These are phyloP conservation scores for Cordyceps farinosa DNA, from an alignment of 2,329 filamentous ascomycete genomes.

Conservation along the genomic window DNA sequence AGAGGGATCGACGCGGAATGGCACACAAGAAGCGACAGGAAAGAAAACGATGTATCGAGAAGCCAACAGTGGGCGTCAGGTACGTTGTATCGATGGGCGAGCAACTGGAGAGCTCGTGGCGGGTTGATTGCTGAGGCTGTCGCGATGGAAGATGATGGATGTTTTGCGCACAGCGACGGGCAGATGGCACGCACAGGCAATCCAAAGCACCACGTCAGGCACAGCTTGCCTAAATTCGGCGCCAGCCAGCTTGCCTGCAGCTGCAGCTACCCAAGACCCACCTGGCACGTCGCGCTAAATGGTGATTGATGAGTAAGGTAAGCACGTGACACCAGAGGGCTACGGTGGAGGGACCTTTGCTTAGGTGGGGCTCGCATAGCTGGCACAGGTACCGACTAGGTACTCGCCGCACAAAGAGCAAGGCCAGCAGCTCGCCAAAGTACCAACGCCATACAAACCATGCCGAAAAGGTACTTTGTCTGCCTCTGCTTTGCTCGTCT, in stretches of 20 bases:
- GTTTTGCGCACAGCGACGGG: slow-evolving; percentile 26
- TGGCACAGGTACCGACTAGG: not conserved
- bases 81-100: slow-evolving; percentile 14
- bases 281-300: not conserved
- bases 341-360: not conserved
- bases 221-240: slow-evolving; percentile 34
- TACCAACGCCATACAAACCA: not conserved
- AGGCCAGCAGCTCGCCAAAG: not conserved
- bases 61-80: not conserved
- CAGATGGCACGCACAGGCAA: slow-evolving; percentile 26
- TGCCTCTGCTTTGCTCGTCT: not conserved
- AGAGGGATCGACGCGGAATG: not conserved
- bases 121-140: slow-evolving; percentile 19
- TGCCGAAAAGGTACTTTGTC: not conserved
- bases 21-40: not conserved
- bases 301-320: not conserved
- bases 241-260: slow-evolving; percentile 1
- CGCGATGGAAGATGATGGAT: slow-evolving; percentile 22
- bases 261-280: slow-evolving; percentile 12
- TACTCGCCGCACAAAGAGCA: not conserved
- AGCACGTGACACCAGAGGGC: slow-evolving; percentile 1
- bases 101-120: not conserved
- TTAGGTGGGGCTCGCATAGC: not conserved
- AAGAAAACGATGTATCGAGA: not conserved
- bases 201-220: slow-evolving; percentile 38